These are phyloP conservation scores for Neurospora sp. DNA, from an alignment of 495 filamentous ascomycete species.

Conservation along the genomic window DNA sequence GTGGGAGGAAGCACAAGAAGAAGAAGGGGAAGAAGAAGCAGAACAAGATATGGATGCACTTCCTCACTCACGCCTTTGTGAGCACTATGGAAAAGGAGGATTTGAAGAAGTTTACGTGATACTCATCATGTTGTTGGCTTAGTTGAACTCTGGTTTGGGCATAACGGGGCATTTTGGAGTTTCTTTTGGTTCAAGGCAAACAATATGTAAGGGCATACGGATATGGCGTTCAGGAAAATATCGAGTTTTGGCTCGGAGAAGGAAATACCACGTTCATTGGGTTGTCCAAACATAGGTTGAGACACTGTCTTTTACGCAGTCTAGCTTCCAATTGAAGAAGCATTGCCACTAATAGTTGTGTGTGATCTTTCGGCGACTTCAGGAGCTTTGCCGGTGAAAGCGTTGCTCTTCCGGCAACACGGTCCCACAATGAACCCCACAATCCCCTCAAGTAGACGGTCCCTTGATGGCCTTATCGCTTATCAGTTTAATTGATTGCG, in stretches of 20 bases:
- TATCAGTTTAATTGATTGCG: neutral
- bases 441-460: neutral
- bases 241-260: neutral
- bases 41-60: constrained; percentile 61
- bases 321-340: neutral
- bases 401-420: neutral
- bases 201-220: neutral
- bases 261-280: neutral
- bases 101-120: constrained; percentile 29
- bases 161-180: neutral
- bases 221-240: neutral
- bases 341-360: too few species aligned
- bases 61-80: constrained; percentile 71
- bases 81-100: constrained; percentile 55
- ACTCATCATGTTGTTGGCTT: too few species aligned
- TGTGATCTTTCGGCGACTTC: neutral
- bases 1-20: constrained; percentile 30
- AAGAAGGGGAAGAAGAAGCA: constrained; percentile 37
- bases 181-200: neutral
- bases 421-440: neutral
- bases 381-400: neutral
- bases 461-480: neutral
- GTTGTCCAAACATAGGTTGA: neutral
- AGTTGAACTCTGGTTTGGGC: neutral
- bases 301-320: neutral